These are phyloP conservation scores for Auricularia heimuer DNA, from an alignment of 768 basidiomycete genomes.

Conservation along the genomic window DNA sequence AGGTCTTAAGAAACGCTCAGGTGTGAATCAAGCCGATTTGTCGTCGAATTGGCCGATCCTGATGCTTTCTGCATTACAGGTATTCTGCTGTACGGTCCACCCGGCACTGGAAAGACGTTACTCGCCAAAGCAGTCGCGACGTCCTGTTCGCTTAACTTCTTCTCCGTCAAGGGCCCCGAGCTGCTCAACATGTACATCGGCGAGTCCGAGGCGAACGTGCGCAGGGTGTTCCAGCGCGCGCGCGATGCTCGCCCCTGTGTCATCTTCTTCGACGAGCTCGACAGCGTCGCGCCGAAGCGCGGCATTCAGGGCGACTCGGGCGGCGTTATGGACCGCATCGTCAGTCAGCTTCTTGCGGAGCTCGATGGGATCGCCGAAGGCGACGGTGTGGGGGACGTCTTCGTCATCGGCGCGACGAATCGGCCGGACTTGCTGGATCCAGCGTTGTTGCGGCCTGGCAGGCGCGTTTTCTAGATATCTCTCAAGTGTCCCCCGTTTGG, in stretches of 20 bases:
- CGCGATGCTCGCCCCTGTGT: constrained; percentile 89
- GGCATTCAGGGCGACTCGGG: constrained; percentile 95
- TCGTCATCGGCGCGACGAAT: constrained; percentile 94
- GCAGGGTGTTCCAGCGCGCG: constrained; percentile 83
- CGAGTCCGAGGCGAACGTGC: constrained; percentile 95
- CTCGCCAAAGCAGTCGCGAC: constrained; percentile 96
- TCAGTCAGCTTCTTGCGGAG: constrained; percentile 88
- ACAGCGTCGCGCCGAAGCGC: constrained; percentile 88
- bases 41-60: not conserved
- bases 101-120: constrained; percentile 91
- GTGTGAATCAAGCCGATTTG: constrained; percentile 26
- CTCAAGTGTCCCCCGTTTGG: not conserved
- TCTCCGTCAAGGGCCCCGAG: constrained; percentile 96
- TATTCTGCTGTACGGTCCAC: constrained; percentile 87
- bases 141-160: constrained; percentile 88
- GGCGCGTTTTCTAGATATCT: constrained; percentile 35
- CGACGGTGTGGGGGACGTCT: constrained; percentile 57
- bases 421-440: constrained; percentile 87
- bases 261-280: constrained; percentile 94
- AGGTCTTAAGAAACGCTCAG: constrained; percentile 92
- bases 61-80: constrained; percentile 33
- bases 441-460: constrained; percentile 78
- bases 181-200: constrained; percentile 98
- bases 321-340: constrained; percentile 96
- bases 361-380: constrained; percentile 79